Evolutionary conservation across 1,139 yeast species (phyloP), one percentile per base, ranked within the genome.

Genomic region (Pichia sp.): DNA sequence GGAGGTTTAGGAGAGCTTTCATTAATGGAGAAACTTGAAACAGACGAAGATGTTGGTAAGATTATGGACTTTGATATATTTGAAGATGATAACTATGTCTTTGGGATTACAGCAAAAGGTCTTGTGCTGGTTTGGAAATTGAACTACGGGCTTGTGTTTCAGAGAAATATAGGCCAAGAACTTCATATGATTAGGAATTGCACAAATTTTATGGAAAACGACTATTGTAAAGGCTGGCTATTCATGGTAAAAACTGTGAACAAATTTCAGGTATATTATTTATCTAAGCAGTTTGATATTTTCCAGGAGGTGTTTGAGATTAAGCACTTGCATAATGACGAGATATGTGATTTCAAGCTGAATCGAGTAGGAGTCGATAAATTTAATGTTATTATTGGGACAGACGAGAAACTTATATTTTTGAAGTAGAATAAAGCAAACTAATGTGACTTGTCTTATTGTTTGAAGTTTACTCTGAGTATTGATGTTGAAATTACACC

Each of bases 61-160:
- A 46, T n/a, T 33, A 33, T 33, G 33, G 48, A 55, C 52, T 26
- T 59, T 65, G 29, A 60, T 72, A 67, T 81, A 28, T 77, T 84
- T 1, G 70, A 74, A 52, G 77, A 75, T 45, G 64, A 77, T 0
- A 88, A 86, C 0, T 67, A 68, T 43, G 68, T 82, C 37, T 74
- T 72, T 3, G 59, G 71, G 0, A 52, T 72, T 1, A 58, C 62
- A 3, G 48, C 40, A 1, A 51, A 35, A 0, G 47, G 62, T 11
- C 40, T 46, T 0, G 48, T 81, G 16, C 51, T 54, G 0, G 39
- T 81, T 0, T 75, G 59, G 57, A 77, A 77, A 4, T 58, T 81
- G 29, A 8, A 9, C 7, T 23, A 2, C 23, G 39, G 33, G 10
- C 10, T 31, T 8, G 33, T 31, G 7, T 29, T 10, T 16, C 26